These are phyloP conservation scores for Gonapodya prolifera DNA, from an alignment of 192 early-diverging fungal species.

Conservation along the genomic window DNA sequence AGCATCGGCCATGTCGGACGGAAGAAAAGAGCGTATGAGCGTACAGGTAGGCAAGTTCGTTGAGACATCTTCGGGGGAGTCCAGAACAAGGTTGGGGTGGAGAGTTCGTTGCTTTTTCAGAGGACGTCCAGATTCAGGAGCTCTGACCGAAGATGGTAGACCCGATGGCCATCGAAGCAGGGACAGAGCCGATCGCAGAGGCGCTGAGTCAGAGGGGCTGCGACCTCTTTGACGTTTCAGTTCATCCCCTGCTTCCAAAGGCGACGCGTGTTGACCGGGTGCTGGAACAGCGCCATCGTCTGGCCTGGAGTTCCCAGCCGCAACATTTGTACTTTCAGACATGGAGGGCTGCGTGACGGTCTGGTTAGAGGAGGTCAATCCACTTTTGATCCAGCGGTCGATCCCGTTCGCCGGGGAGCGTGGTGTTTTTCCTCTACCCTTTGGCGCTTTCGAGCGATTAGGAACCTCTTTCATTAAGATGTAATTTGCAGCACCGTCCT, in stretches of 20 bases:
- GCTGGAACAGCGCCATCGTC: no score
- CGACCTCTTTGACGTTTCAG: no score
- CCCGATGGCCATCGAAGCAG: neutral
- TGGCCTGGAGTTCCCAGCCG: no score
- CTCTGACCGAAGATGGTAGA: neutral
- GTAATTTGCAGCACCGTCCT: neutral
- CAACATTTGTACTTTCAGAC: no score
- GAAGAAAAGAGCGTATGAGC: neutral
- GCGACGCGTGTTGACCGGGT: no score
- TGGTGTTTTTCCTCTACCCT: neutral
- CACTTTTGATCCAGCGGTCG: neutral
- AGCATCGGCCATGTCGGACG: neutral
- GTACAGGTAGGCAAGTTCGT: neutral
- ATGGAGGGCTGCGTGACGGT: no score
- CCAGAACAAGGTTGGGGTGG: neutral
- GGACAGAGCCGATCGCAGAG: neutral
- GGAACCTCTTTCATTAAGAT: neutral
- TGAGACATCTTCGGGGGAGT: neutral
- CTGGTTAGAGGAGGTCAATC: no score
- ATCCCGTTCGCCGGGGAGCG: neutral
- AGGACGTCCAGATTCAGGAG: neutral
- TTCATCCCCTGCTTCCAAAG: no score
- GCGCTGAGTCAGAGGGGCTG: no score
- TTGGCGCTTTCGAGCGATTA: neutral
- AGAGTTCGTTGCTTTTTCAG: neutral